Base-by-base conservation (phyloP, 169 alveolate genomes). In the Plasmodium vinckei region DNA sequence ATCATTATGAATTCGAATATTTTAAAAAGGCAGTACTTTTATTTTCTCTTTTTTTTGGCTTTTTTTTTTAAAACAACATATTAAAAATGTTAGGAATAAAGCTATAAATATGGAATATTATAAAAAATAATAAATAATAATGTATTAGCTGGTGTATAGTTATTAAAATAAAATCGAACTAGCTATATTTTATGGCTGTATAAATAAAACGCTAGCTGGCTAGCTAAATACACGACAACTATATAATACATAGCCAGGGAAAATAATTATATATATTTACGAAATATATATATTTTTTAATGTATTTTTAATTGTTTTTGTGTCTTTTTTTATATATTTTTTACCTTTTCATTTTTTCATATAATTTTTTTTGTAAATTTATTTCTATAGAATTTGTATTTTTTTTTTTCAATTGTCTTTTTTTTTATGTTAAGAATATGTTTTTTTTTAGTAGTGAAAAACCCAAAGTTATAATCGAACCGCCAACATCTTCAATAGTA, bases 401-500 rank as follows among this genome's bases (percentile, higher is more conserved):
- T 54, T 15, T 19, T 9, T 72, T 27, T 57, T 15, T 15, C 13
- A 17, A 15, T 59, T 46, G 44, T 73, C 19, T 68, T 60, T 19
- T 19, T 12, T 15, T n/a, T 33, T 69, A n/a, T 19, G 57, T 23
- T 39, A 13, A 5, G 23, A 69, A 77, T 46, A 56, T 77, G 73
- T 63, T 65, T 59, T 15, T 44, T 54, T 5, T 65, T 47, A 77
- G 61, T 68, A 47, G 42, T 13, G 49, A 17, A 77, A 68, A 51
- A 15, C 84, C 90, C 21, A 56, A 82, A 65, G 72, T 82, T 65
- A 47, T 82, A 59, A 68, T 82, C 39, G 90, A 69, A 82, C 15
- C 90, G 9, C 23, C 86, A 10, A 63, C 54, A 21, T 46, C 21
- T n/a, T 39, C 86, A 3, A 53, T 59, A 33, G 23, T 39, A 4